Evolutionary conservation across 179 eudicot genomes (phyloP), one percentile per base, ranked within the genome.

Genomic region (Vitellaria paradoxa): DNA sequence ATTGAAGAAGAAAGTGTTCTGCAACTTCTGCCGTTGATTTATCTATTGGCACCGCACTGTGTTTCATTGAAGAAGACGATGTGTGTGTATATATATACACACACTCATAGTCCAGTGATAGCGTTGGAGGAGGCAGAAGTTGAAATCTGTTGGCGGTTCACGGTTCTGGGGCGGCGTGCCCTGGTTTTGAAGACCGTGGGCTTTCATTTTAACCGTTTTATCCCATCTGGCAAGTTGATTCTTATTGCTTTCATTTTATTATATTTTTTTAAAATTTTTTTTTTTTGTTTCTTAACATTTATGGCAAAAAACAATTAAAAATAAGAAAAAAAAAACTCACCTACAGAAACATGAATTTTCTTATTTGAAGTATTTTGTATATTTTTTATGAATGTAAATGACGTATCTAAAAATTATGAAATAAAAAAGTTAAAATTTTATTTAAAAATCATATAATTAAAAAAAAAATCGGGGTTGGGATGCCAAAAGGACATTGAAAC

Each of bases 81-180:
- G 24, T 26, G 61, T 9, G 24, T 20, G 7, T 72, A 50, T 71
- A 50, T 71, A 52, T 50, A 4, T 18, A 5, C 20, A 7, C 10
- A 65, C 37, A 30, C 37, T 37, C 21, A 23, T 12, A 0, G 50
- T 9, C 37, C 21, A 20, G 23, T 65, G 63, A 53, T 63, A 42
- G 23, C 30, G 15, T 46, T 66, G 26, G 37, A 30, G 65, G 56
- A 53, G 24, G 55, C 49, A 49, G 70, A 18, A 63, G 15, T 30
- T 56, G 26, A 15, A 68, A 77, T 79, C 85, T 76, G 53, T 85
- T 74, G 82, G 86, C 78, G 20, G 75, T 42, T 72, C 50, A 37
- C 72, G 59, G 72, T 68, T 42, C 61, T 52, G 15, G 61, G 20
- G 24, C 2, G 0, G 69, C 2, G 7, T 37, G 21, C 42, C 23